Evolutionary conservation across 257 asterid species (phyloP), one percentile per base, ranked within the genome.

Genomic region (Nicotiana otophora): DNA sequence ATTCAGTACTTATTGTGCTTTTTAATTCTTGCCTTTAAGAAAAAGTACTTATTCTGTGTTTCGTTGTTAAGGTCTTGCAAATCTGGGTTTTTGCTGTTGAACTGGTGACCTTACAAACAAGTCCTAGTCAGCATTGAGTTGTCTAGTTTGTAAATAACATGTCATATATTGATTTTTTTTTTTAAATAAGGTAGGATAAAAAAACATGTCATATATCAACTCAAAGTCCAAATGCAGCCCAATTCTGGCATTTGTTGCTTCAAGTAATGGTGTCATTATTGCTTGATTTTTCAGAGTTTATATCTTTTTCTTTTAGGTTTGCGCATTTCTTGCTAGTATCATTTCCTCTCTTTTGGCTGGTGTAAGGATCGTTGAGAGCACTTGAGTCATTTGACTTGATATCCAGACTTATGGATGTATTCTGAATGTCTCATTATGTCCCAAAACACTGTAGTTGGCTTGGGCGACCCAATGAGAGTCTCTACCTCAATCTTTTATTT

Each of bases 261-360:
- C 10, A 51, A 51, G 80, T 74, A 75, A 75, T 75, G 48, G 17
- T 75, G 64, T 48, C 64, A 28, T 75, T 53, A 75, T 15, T 64
- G 14, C 80, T 15, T 75, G 80, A 51, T 51, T 53, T 51, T 53
- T 75, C 63, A 53, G 42, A 28, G 46, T 28, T 74, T 12, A 48
- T 53, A 28, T 51, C 64, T 51, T 75, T 54, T 75, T 28, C 26
- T 75, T 75, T 51, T 75, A 28, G 36, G 64, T 75, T 75, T 75
- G 9, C 28, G 6, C 80, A 28, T 51, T 51, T 75, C 64, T 75
- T 62, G 63, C 17, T 20, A 61, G 7, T 72, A 74, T 48, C 46
- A 8, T 51, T 53, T 75, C 63, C 80, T 53, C 64, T 75, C 20
- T 75, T 75, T 75, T 72, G 80, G 42, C 42, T 48, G 80, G 63